phyloP scores from a whole-genome alignment of 306 rosid species.

The Acacia crassicarpa region DNA sequence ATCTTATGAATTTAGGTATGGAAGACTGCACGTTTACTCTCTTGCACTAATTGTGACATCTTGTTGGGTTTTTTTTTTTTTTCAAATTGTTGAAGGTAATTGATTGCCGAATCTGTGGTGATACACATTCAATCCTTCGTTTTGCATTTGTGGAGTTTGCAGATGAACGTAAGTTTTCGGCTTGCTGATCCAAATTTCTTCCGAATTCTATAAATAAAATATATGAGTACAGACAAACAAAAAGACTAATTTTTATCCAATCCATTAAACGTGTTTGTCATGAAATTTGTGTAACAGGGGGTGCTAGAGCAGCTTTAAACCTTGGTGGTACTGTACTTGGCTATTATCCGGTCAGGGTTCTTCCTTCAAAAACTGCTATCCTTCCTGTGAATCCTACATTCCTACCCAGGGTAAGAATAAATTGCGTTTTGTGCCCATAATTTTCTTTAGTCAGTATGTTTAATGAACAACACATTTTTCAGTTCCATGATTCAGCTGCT shows the following conservation, averaged over 20 bases:
- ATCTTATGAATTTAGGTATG: constrained; percentile 14
- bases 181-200: constrained; percentile 15
- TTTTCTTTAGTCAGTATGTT: neutral
- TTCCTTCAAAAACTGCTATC: constrained; percentile 97
- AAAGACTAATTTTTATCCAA: neutral
- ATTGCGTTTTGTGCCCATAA: constrained; percentile 15
- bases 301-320: constrained; percentile 83
- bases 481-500: neutral
- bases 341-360: constrained; percentile 88
- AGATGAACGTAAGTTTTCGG: constrained; percentile 79
- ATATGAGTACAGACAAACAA: neutral
- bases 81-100: constrained; percentile 64
- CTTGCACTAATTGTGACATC: constrained; percentile 7
- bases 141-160: constrained; percentile 98
- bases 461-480: neutral
- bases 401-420: constrained; percentile 80
- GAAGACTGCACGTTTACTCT: neutral
- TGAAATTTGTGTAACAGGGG: constrained; percentile 60
- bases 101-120: constrained; percentile 97
- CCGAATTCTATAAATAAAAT: neutral
- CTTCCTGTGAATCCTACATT: constrained; percentile 98
- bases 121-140: constrained; percentile 95
- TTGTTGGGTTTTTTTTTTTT: constrained; percentile 4
- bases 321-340: constrained; percentile 97
- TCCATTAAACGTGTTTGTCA: constrained; percentile 20